Evolutionary conservation across 345 rosid species (phyloP), one percentile per base, ranked within the genome.

Genomic region (Acer campestre): DNA sequence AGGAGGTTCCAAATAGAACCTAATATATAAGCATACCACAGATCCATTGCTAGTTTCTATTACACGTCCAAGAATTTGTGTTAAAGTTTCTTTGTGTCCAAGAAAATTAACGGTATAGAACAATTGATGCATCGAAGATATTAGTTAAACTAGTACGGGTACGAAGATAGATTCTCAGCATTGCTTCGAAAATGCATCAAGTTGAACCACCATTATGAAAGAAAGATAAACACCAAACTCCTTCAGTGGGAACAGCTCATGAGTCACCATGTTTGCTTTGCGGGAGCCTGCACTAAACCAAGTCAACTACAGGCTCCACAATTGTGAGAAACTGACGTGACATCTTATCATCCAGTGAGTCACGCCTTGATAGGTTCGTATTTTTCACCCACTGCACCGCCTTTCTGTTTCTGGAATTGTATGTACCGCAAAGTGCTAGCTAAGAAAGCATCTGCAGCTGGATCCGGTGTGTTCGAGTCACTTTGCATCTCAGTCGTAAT

Each of bases 381-480:
- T 73, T 85, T 91, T 80, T 92, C 99, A 76, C 98, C 90, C 67
- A 92, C 69, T 10, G 87, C 88, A 49, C 97, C 99, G 1, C 98
- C 99, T 85, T 96, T 96, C 91, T 94, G 93, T 85, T 96, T 96
- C 86, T 96, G 97, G 84, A 89, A 96, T 84, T 94, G 92, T 70
- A 93, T 84, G 72, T 93, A 95, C 42, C 93, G 84, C 61, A 93
- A 76, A 4, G 98, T 90, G 80, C 91, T 88, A 35, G 95, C 91
- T 42, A 92, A 82, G 88, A 92, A 92, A 63, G 99, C 94, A 77
- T 92, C 94, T 0, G 90, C 90, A 27, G 90, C 82, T 38, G 94
- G 83, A 76, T 96, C 99, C 2, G 85, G 73, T 25, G 90, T 51
- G 22, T 82, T 76, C 1, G 93, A 84, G 64, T 96, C 98, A 51